Conservation (phyloP, 345 rosid genomes). For the Noccaea bulbosa region DNA sequence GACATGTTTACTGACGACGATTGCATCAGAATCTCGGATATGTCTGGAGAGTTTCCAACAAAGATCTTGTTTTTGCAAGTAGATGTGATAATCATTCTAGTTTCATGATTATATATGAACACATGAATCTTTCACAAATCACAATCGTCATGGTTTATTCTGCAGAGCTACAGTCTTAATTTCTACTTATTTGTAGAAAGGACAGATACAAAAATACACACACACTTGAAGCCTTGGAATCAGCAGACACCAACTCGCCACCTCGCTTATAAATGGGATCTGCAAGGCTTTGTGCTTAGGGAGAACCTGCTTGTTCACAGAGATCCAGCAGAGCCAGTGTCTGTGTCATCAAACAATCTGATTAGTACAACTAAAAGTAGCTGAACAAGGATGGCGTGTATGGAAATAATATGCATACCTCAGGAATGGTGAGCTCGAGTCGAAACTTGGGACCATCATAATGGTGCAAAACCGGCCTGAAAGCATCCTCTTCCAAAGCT, state of each 20-base stretch:
- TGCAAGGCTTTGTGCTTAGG: conserved; percentile 44
- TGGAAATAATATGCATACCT: conserved; percentile 52
- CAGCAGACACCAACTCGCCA: conserved; percentile 7
- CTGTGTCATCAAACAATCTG: conserved; percentile 50
- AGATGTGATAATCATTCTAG: conserved; percentile 30
- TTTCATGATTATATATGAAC: conserved; percentile 30
- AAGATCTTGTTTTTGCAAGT: conserved; percentile 6
- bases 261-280: not conserved
- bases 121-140: conserved; percentile 18
- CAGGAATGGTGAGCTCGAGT: conserved; percentile 90
- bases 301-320: conserved; percentile 80
- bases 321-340: conserved; percentile 88
- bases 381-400: not conserved
- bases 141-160: conserved; percentile 35
- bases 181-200: conserved; percentile 30
- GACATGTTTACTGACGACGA: too few species aligned
- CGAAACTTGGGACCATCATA: conserved; percentile 95
- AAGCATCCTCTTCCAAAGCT: conserved; percentile 90
- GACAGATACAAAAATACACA: conserved; percentile 30
- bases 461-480: conserved; percentile 92
- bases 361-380: not conserved
- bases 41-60: not conserved
- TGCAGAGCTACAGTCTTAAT: conserved; percentile 14
- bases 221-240: conserved; percentile 35
- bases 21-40: too few species aligned